Base-by-base conservation (phyloP, 1,284 basidiomycete genomes). In the Apiotrichum veenhuisii region DNA sequence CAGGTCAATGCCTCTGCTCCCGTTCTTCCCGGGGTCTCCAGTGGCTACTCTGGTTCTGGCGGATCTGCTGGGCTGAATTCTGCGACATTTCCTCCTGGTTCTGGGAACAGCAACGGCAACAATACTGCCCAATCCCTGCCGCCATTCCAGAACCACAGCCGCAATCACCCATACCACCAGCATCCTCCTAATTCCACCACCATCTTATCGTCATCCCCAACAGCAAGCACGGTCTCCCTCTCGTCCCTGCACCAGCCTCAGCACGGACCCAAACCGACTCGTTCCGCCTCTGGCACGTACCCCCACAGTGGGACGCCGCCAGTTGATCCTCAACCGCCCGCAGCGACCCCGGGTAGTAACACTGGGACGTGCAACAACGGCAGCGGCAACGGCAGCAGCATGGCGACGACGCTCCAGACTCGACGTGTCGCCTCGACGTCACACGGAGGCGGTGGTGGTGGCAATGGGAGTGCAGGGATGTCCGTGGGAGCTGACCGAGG, bases 351-450 rank as follows among this genome's bases (percentile, higher is more conserved):
- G 30, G 30, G 30, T 30, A 48, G n/a, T 38, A 33, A 22, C 53
- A 37, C 18, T 45, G 41, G 18, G 20, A 50, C 37, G 30, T 46
- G n/a, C 60, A 59, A 12, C 52, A 50, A 26, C 52, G 49, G 45
- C 61, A 57, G 50, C 58, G 53, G 37, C 59, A 55, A 26, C 50
- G 33, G 30, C 55, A 41, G 20, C 45, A 36, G n/a, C n/a, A 49
- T 17, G 43, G 26, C 22, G 2, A 38, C 37, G 18, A 8, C 37
- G 2, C 8, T 38, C 8, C 37, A 38, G 3, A 18, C 14, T 5
- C 14, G 15, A 30, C 30, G 30, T n/a, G 15, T 38, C 18, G 37
- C 37, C 8, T 38, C 37, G 18, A 18, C 37, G 8, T 8, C 17
- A n/a, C 17, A 17, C 17, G 18, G 15, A 11, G 18, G 15, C 8